phyloP scores from a whole-genome alignment of 257 asterid species.

The Scutellaria galericulata region DNA sequence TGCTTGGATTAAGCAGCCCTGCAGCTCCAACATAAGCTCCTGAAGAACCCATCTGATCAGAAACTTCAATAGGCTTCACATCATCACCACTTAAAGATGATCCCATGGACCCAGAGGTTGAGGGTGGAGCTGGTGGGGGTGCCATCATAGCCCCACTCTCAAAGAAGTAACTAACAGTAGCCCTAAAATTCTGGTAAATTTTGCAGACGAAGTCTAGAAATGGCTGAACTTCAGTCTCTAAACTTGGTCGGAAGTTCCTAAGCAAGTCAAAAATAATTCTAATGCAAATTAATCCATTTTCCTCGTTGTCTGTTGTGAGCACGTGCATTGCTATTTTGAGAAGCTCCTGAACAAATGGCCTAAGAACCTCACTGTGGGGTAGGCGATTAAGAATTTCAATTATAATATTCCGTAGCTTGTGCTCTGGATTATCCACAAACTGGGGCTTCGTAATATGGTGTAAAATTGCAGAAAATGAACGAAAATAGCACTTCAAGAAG shows the following conservation, averaged over 20 bases:
- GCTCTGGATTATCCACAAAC: slow-evolving; percentile 80
- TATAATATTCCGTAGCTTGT: slow-evolving; percentile 87
- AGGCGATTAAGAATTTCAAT: slow-evolving; percentile 92
- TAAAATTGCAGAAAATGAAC: slow-evolving; percentile 81
- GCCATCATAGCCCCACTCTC: slow-evolving; percentile 89
- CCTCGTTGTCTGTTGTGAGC: slow-evolving; percentile 87
- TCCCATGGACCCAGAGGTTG: slow-evolving; percentile 64
- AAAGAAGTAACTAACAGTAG: slow-evolving; percentile 87
- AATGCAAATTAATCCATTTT: slow-evolving; percentile 93
- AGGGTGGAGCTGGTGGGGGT: slow-evolving; percentile 74
- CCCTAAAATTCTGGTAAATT: slow-evolving; percentile 92
- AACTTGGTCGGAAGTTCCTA: slow-evolving; percentile 88
- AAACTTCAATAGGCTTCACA: slow-evolving; percentile 74
- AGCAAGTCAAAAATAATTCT: slow-evolving; percentile 95
- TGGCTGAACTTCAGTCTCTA: slow-evolving; percentile 97
- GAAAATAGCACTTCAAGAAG: slow-evolving; percentile 88
- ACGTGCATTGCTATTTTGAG: slow-evolving; percentile 98
- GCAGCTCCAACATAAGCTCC: slow-evolving; percentile 61
- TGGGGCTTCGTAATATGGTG: slow-evolving; percentile 89
- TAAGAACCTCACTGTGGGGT: slow-evolving; percentile 96
- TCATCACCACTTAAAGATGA: slow-evolving; percentile 81
- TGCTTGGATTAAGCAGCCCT: slow-evolving; percentile 97
- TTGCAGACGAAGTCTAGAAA: slow-evolving; percentile 97
- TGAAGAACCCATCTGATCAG: slow-evolving; percentile 76
- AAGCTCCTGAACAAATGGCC: slow-evolving; percentile 96